Evolutionary conservation across 2,329 filamentous ascomycete genomes (phyloP).

Genomic region (Sclerotinia sclerotiorum): DNA sequence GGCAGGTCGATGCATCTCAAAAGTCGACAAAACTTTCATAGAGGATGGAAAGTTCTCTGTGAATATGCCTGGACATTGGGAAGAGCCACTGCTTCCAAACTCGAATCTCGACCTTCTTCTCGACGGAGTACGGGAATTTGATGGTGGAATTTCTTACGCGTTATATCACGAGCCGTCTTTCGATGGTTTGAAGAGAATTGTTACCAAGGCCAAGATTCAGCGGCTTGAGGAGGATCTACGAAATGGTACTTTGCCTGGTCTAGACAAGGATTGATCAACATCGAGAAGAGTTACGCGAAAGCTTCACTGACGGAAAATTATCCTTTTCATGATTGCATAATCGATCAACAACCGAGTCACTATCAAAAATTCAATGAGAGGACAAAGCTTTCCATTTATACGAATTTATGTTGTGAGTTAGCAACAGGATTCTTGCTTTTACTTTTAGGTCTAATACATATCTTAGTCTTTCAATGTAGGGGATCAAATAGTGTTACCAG

Average conservation of each 20-base stretch:
- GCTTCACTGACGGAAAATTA: rapidly evolving
- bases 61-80: conserved; percentile 23
- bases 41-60: neutral
- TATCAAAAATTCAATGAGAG: neutral
- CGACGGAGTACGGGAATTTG: no score
- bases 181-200: rapidly evolving
- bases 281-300: no score
- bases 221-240: neutral
- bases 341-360: neutral
- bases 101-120: neutral
- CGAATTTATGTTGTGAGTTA: no score
- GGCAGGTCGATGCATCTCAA: conserved; percentile 15
- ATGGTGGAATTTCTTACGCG: neutral
- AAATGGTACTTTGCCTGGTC: neutral
- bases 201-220: neutral
- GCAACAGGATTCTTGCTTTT: neutral
- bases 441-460: no score
- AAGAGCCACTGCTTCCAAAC: conserved; percentile 6
- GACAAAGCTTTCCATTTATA: neutral
- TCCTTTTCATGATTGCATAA: no score
- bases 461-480: no score
- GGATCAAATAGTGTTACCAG: neutral
- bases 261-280: neutral
- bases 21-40: neutral
- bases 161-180: rapidly evolving